Evolutionary conservation across 164 flowering plant genomes (phyloP), one percentile per base, ranked within the genome.

Genomic region (Litsea cubeba): DNA sequence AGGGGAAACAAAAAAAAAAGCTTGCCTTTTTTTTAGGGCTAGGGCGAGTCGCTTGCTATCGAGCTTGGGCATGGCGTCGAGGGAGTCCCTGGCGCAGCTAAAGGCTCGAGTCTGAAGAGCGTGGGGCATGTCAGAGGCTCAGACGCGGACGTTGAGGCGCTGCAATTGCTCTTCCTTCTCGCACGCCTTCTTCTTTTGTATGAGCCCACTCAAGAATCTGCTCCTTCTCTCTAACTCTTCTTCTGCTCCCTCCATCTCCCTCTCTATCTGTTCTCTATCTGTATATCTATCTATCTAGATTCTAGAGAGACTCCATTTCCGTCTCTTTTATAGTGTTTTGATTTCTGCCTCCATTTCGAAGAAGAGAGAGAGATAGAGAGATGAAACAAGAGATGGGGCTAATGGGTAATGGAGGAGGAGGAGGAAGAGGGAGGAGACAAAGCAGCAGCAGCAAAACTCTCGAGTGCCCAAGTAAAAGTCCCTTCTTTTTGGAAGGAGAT

Each of bases 41-140:
- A 95, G 97, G 72, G 99, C 99, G 22, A 95, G 80, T 78, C 90
- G 84, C 82, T 93, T 95, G 77, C 90, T 93, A 83, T 95, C 97
- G 50, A 91, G 86, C 79, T 93, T 93, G 76, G 90, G 75, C 93
- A 84, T 87, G 80, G 97, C 84, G 69, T 91, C 89, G 78, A 91
- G 88, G 26, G 68, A 82, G 26, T 85, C 88, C 22, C 89, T 83
- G 0, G 99, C 92, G 63, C 87, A 89, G 5, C 74, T 73, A 71
- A 95, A 93, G 14, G 97, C 99, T 23, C 72, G 82, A 75, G 83
- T 84, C 76, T 95, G 97, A 77, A 89, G 79, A 20, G 87, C 73
- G 15, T 79, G 4, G 24, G 97, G 87, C 98, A 95, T 95, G 76
- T 95, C 98, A 7, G 93, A 78, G 26, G 97, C 99, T 72, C 97